Percentiles rank a stretch among this genome's conserved stretches.
Conservation (phyloP, 2,329 filamentous ascomycete species). For the Akanthomyces dipterigenus region DNA sequence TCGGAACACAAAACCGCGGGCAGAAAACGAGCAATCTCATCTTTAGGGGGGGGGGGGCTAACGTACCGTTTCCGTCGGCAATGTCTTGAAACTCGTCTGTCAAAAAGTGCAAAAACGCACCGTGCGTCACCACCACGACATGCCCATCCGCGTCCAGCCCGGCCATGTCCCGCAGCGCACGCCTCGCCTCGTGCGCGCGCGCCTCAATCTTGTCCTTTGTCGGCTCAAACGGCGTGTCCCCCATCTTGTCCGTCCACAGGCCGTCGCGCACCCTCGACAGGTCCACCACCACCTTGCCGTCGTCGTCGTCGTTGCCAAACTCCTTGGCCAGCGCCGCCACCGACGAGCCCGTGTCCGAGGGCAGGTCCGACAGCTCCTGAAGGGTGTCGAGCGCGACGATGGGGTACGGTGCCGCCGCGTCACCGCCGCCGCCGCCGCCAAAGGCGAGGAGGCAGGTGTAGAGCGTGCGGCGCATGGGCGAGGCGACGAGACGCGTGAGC, state of each 20-base stretch:
- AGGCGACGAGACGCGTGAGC: constrained; percentile 67
- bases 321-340: constrained; percentile 48
- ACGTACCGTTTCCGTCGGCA: constrained; percentile 33
- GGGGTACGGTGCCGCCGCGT: constrained; percentile 19
- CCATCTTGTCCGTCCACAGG: constrained; percentile 63
- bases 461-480: constrained; percentile 73
- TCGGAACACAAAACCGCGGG: too few relatives aligned
- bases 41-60: too few relatives aligned
- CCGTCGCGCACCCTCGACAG: constrained; percentile 51
- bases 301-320: constrained; percentile 48
- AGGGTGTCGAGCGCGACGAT: constrained; percentile 66
- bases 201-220: constrained; percentile 46
- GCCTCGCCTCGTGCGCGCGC: constrained; percentile 54
- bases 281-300: constrained; percentile 52
- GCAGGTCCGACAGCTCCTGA: constrained; percentile 69
- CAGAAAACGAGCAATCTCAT: too few relatives aligned
- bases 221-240: constrained; percentile 38
- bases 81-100: constrained; percentile 73
- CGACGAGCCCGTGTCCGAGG: constrained; percentile 68
- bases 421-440: constrained; percentile 39
- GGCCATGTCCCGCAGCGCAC: constrained; percentile 45
- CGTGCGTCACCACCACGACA: constrained; percentile 73
- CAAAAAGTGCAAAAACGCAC: constrained; percentile 77
- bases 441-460: constrained; percentile 71
- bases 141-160: constrained; percentile 44